Evolutionary conservation across 2,329 filamentous ascomycete species (phyloP), one percentile per base, ranked within the genome.

Genomic region (Immersiporthe knoxdaviesiana): DNA sequence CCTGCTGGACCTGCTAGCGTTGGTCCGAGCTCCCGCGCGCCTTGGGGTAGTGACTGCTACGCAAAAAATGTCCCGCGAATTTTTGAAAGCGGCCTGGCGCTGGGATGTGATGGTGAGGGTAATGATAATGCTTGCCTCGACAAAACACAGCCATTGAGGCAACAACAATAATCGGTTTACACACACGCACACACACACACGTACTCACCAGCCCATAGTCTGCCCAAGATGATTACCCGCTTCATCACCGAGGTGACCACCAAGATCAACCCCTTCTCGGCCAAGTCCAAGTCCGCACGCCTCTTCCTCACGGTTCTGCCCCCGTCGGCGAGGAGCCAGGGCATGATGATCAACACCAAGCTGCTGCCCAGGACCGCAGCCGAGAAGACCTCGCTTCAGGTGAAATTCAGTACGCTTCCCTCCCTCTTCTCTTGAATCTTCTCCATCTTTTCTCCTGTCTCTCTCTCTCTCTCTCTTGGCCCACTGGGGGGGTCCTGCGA

Each of bases 201-300:
- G n/a, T n/a, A n/a, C n/a, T n/a, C 37, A 39, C 44, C 44, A 21
- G 1, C 44, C 21, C 8, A n/a, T 2, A 6, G 18, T 6, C 32
- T 50, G 24, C 62, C 70, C 77, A 84, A 79, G 65, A 96, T 96
- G 93, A 92, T 96, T 71, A 95, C 92, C 70, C 90, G 90, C 78
- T 96, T 93, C 84, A 88, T 97, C 79, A 95, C 94, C 79, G 89
- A 93, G 79, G 90, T 98, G 76, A 89, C 87, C 76, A 91, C 93
- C 73, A 89, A 89, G 79, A 97, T 98, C 89, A 97, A 97, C 82
- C 95, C 96, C 52, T 98, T 98, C 87, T 91, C 90, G 37, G 82
- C 87, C 32, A 85, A 87, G 78, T 90, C 93, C 72, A 94, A 93
- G 77, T 91, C 94, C 32, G 94, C 93, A 52, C 91, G 96, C 58